phyloP scores from a whole-genome alignment of 1,139 yeast genomes.

The Suhomyces yuchorum region DNA sequence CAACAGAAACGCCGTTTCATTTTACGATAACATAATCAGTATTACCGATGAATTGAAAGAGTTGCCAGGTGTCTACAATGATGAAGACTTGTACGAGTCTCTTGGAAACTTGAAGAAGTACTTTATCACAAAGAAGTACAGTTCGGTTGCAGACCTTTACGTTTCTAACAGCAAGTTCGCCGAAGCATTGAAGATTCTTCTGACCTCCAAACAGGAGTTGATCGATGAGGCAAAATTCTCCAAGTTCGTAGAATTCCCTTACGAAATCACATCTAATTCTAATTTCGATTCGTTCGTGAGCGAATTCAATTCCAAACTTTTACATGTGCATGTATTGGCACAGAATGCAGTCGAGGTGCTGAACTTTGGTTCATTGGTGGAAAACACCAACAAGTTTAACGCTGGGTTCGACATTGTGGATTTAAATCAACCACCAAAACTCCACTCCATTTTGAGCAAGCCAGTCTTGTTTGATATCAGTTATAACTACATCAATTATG shows the following conservation, averaged over 20 bases:
- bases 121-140: conserved; percentile 46
- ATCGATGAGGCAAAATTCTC: conserved; percentile 22
- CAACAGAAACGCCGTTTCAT: conserved; percentile 49
- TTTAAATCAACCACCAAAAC: conserved; percentile 40
- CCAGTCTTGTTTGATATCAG: conserved; percentile 92
- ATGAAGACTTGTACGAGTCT: conserved; percentile 63
- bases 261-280: conserved; percentile 37
- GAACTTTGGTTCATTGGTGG: conserved; percentile 36
- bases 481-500: conserved; percentile 71
- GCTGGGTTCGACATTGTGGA: conserved; percentile 49
- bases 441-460: conserved; percentile 66
- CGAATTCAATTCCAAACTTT: conserved; percentile 31
- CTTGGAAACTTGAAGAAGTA: conserved; percentile 53
- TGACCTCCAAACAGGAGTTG: conserved; percentile 33
- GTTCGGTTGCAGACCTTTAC: conserved; percentile 53
- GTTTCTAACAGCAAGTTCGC: conserved; percentile 45
- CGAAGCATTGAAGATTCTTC: conserved; percentile 58
- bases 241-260: conserved; percentile 40
- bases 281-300: conserved; percentile 33
- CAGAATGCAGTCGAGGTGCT: conserved; percentile 40
- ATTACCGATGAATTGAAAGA: conserved; percentile 64
- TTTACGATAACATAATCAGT: conserved; percentile 50
- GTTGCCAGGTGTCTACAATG: conserved; percentile 89
- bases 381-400: conserved; percentile 51
- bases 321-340: conserved; percentile 53